Evolutionary conservation across 1,139 yeast species (phyloP).

Genomic region (Sugiyamaella castrensis): DNA sequence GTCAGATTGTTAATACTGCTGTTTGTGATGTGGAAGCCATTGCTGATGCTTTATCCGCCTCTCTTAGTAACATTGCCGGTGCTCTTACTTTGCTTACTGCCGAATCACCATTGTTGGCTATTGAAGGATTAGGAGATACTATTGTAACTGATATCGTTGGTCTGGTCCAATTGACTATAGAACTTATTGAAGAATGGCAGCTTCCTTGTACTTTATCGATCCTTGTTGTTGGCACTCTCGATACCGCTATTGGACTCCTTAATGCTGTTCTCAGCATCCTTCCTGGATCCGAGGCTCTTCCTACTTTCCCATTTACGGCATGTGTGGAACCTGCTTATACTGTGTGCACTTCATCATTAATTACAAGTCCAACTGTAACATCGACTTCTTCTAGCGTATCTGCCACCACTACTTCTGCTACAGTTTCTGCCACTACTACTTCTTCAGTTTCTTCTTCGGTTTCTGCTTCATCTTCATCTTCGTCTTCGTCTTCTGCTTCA

Average conservation of each 20-base stretch:
- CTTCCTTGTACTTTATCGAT: slow-evolving; percentile 9
- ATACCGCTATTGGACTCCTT: slow-evolving; percentile 18
- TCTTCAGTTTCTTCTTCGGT: slow-evolving; percentile 1
- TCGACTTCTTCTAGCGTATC: not conserved
- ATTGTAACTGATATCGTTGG: slow-evolving; percentile 1
- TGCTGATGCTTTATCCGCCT: slow-evolving; percentile 1
- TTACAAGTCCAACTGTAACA: too few relatives aligned
- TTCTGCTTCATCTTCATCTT: not conserved
- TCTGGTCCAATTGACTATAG: slow-evolving; percentile 12
- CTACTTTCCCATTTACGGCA: not conserved
- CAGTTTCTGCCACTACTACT: not conserved
- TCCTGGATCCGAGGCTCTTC: slow-evolving; percentile 2
- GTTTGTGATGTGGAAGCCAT: slow-evolving; percentile 19
- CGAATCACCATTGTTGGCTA: not conserved
- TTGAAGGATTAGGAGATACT: not conserved
- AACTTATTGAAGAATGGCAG: slow-evolving; percentile 16
- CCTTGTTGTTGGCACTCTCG: slow-evolving; percentile 10
- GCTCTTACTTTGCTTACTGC: not conserved
- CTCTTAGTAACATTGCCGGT: not conserved
- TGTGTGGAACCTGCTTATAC: slow-evolving; percentile 1
- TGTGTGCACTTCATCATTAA: slow-evolving; percentile 1
- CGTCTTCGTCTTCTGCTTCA: not conserved
- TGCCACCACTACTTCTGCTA: too few relatives aligned
- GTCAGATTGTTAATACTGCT: slow-evolving; percentile 8
- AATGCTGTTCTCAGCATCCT: slow-evolving; percentile 6